Conservation (phyloP, 495 filamentous ascomycete species). For the Aspergillus homomorphus region DNA sequence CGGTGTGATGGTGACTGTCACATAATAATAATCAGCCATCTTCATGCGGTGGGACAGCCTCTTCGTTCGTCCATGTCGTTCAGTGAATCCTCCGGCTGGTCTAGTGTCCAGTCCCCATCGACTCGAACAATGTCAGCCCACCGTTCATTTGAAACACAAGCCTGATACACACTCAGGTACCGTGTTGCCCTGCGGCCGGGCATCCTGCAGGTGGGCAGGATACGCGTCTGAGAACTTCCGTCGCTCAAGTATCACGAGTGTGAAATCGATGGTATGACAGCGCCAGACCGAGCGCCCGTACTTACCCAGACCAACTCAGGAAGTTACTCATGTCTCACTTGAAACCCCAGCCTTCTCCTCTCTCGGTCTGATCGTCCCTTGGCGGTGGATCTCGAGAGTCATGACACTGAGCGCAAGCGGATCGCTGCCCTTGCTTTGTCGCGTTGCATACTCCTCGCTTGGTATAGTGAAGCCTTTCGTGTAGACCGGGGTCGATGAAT, state of each 20-base stretch:
- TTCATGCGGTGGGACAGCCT: background rate
- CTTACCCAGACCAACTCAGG: background rate
- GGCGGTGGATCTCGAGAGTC: no score
- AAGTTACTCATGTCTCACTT: background rate
- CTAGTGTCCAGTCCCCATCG: no score
- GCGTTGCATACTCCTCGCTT: no score
- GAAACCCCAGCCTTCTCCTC: background rate
- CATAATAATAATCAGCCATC: background rate
- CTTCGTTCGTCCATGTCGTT: no score
- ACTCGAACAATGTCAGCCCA: background rate
- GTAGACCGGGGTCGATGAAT: no score
- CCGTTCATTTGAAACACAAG: background rate
- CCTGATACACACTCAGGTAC: background rate
- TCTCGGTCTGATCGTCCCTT: background rate
- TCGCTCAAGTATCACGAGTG: background rate
- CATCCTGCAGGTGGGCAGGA: background rate
- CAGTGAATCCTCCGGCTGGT: no score
- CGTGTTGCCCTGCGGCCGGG: background rate
- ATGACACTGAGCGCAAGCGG: no score
- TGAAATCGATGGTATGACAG: background rate
- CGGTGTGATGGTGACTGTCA: background rate
- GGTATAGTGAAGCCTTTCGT: no score
- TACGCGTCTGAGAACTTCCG: background rate
- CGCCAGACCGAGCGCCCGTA: background rate
- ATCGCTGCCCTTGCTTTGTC: no score